phyloP scores from a whole-genome alignment of 768 basidiomycete species.

The Pleurotus eryngii region DNA sequence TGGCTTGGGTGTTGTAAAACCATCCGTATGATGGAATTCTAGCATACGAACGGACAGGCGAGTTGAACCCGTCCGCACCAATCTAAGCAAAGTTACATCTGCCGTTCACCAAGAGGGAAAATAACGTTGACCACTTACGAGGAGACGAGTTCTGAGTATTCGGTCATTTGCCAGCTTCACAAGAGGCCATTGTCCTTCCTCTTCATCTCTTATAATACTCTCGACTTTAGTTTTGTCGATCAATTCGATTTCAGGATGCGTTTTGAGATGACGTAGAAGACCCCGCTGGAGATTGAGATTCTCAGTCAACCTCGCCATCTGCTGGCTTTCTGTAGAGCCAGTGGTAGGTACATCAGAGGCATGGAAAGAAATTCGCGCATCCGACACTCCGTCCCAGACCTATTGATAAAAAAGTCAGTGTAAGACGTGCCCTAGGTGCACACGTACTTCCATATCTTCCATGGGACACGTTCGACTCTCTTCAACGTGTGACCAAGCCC shows the following conservation, averaged over 20 bases:
- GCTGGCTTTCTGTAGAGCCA: slow-evolving; percentile 13
- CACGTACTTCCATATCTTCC: slow-evolving; percentile 78
- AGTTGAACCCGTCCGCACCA: slow-evolving; percentile 94
- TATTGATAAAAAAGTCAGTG: slow-evolving; percentile 17
- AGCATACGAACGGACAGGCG: slow-evolving; percentile 86
- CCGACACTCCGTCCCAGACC: slow-evolving; percentile 93
- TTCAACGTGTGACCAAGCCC: slow-evolving; percentile 82
- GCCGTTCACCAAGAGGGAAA: not conserved
- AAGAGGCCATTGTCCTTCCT: slow-evolving; percentile 71
- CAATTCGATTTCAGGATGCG: slow-evolving; percentile 52
- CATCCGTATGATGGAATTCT: slow-evolving; percentile 87
- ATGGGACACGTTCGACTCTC: slow-evolving; percentile 63
- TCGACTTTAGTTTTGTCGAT: slow-evolving; percentile 74
- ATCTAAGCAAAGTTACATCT: slow-evolving; percentile 44
- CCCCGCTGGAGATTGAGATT: slow-evolving; percentile 91
- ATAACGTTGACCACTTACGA: slow-evolving; percentile 46
- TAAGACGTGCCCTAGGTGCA: slow-evolving; percentile 1
- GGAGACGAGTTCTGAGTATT: slow-evolving; percentile 65
- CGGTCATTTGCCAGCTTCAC: slow-evolving; percentile 70
- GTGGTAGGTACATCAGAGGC: slow-evolving; percentile 42
- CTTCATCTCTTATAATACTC: slow-evolving; percentile 56
- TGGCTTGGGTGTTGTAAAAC: slow-evolving; percentile 84
- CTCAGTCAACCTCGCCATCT: slow-evolving; percentile 86
- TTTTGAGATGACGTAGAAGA: slow-evolving; percentile 62
- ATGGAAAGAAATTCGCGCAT: slow-evolving; percentile 72